Evolutionary conservation across 805 yeast genomes (phyloP).

Genomic region (Wickerhamiella brachini): DNA sequence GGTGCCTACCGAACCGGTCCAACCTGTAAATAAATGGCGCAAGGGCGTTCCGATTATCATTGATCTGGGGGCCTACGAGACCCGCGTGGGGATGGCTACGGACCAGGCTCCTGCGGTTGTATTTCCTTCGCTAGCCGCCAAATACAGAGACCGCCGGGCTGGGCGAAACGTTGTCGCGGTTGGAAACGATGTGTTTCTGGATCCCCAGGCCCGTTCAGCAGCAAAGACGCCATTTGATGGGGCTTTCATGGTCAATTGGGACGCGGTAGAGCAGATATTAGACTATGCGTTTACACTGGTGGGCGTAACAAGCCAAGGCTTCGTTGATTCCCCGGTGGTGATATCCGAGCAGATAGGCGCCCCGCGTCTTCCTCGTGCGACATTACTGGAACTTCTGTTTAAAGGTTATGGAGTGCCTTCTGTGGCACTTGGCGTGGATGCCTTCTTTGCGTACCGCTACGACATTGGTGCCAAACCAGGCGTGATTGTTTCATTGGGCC

Average conservation of each 20-base stretch:
- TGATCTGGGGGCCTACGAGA: constrained; percentile 60
- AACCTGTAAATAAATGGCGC: constrained; percentile 8
- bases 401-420: constrained; percentile 70
- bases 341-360: constrained; percentile 67
- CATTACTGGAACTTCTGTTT: constrained; percentile 69
- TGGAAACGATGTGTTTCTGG: constrained; percentile 72
- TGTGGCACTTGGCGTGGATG: constrained; percentile 70
- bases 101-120: constrained; percentile 34
- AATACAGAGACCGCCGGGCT: constrained; percentile 62
- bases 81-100: constrained; percentile 27
- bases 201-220: constrained; percentile 51
- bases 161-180: constrained; percentile 47
- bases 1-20: constrained; percentile 9
- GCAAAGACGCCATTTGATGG: constrained; percentile 81
- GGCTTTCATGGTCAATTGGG: constrained; percentile 82
- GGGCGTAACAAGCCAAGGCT: constrained; percentile 42
- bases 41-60: constrained; percentile 55
- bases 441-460: constrained; percentile 60
- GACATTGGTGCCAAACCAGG: constrained; percentile 38
- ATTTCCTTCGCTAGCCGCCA: constrained; percentile 57
- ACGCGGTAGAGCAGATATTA: constrained; percentile 61
- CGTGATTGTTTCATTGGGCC: constrained; percentile 68
- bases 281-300: constrained; percentile 76
- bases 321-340: constrained; percentile 64
- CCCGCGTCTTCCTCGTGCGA: constrained; percentile 53